Base-by-base conservation (phyloP, 139 green algal species). In the Chlorella sp. region DNA sequence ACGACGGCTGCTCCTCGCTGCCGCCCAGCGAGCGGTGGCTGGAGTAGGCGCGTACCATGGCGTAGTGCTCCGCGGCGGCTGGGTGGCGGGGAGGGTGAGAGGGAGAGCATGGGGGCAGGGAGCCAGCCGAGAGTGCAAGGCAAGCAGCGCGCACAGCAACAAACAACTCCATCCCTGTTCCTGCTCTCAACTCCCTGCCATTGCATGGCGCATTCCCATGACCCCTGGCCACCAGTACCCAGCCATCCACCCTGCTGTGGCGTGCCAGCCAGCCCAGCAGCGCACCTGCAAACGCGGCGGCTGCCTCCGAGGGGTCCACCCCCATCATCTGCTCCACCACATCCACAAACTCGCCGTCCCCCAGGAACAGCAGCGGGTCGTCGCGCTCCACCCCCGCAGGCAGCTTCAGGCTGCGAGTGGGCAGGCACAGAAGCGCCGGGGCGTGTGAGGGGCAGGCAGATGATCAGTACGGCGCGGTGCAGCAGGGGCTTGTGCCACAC, bases 271-370 rank as follows among this genome's bases (percentile, higher is more conserved):
- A n/a, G n/a, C n/a, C n/a, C n/a, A n/a, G n/a, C n/a, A n/a, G 60
- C 63, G 28, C 26, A 69, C 63, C 63, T 16, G 63, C 63, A 69
- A 69, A 69, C 3, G 26, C 63, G 28, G 13, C 28, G 28, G 81
- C 57, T 12, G 60, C 82, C 57, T 75, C 82, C 3, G 38, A 41
- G 23, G 65, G 55, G 51, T 90, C 73, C 68, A 88, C 71, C n/a
- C 86, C 88, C 56, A 72, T 65, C 32, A 91, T 57, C 73, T 91
- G 87, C 71, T 90, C 79, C 69, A 90, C 73, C 36, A 91, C 87
- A 79, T 91, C 85, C 56, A 91, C 60, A 85, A 90, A 88, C 17
- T 91, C 87, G 26, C 75, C 73, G 12, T 39, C 25, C 26, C 15
- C 28, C n/a, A 81, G 55, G n/a, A 91, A 90, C 51, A 91, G 72